Percentiles rank a stretch among this genome's conserved stretches.
Conservation (phyloP, 768 basidiomycete genomes). For the Boletus subparvulus region DNA sequence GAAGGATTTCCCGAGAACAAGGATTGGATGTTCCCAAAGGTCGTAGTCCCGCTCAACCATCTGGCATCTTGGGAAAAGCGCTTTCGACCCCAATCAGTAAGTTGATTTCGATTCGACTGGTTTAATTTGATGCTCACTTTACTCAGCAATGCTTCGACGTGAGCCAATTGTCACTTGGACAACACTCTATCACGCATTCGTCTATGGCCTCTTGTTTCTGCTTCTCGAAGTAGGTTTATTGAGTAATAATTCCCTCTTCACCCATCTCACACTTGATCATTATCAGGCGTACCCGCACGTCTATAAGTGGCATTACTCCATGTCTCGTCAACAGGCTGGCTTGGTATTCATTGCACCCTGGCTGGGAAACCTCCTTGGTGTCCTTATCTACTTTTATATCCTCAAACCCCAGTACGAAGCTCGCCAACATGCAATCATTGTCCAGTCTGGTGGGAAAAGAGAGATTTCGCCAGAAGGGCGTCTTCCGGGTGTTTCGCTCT, state of each 20-base stretch:
- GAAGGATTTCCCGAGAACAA: constrained; percentile 10
- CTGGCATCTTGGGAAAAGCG: constrained; percentile 11
- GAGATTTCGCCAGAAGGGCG: constrained; percentile 21
- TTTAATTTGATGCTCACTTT: neutral
- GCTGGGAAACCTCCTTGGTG: constrained; percentile 24
- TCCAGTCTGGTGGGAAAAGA: constrained; percentile 16
- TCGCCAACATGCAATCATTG: constrained; percentile 9
- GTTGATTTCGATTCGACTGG: neutral
- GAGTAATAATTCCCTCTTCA: neutral
- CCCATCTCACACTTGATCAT: neutral
- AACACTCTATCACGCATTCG: constrained; percentile 23
- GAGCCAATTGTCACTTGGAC: constrained; percentile 29
- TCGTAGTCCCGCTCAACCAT: neutral
- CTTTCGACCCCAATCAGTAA: constrained; percentile 20
- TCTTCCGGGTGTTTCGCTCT: constrained; percentile 19
- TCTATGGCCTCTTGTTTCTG: constrained; percentile 26
- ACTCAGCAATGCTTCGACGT: constrained; percentile 16
- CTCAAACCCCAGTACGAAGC: constrained; percentile 26
- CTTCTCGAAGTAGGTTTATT: constrained; percentile 21
- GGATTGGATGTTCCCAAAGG: neutral
- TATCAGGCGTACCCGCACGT: constrained; percentile 21
- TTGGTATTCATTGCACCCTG: constrained; percentile 25
- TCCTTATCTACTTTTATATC: constrained; percentile 20
- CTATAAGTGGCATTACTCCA: constrained; percentile 20
- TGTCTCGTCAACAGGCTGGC: constrained; percentile 20